Evolutionary conservation across 257 asterid genomes (phyloP).

Genomic region (Verbascum thapsus): DNA sequence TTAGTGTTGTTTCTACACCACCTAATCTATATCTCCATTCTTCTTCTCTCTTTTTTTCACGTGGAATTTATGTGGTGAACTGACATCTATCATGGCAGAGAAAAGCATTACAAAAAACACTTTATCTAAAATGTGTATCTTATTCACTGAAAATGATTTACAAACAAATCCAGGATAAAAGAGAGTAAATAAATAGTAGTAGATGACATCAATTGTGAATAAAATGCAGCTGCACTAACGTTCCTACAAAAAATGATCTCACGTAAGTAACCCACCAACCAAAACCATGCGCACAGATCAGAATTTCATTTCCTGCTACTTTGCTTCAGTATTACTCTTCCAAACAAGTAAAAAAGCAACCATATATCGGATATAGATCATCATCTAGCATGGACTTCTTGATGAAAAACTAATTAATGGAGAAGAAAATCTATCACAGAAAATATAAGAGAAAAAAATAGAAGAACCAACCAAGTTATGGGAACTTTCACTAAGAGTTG

Average conservation of each 20-base stretch:
- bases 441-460: slow-evolving; percentile 30
- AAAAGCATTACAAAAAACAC: background rate
- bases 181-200: background rate
- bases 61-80: slow-evolving; percentile 10
- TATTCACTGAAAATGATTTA: slow-evolving; percentile 4
- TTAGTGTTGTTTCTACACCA: slow-evolving; percentile 10
- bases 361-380: slow-evolving; percentile 11
- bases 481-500: slow-evolving; percentile 75
- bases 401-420: slow-evolving; percentile 25
- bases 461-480: slow-evolving; percentile 85
- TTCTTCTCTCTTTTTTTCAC: no score
- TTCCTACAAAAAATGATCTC: slow-evolving; percentile 2
- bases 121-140: background rate
- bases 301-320: slow-evolving; percentile 11
- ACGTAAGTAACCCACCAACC: slow-evolving; percentile 2
- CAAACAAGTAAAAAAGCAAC: slow-evolving; percentile 8
- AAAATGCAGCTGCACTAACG: slow-evolving; percentile 11
- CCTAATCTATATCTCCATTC: slow-evolving; percentile 1
- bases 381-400: slow-evolving; percentile 2
- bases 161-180: slow-evolving; percentile 1
- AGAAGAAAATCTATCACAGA: slow-evolving; percentile 7
- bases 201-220: slow-evolving; percentile 9
- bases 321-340: slow-evolving; percentile 15
- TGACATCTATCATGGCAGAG: slow-evolving; percentile 12
- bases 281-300: slow-evolving; percentile 19